Percentiles rank a stretch among this genome's conserved stretches.
Evolutionary conservation across 2,329 filamentous ascomycete species (phyloP).

Genomic region (Fusarium sp.): DNA sequence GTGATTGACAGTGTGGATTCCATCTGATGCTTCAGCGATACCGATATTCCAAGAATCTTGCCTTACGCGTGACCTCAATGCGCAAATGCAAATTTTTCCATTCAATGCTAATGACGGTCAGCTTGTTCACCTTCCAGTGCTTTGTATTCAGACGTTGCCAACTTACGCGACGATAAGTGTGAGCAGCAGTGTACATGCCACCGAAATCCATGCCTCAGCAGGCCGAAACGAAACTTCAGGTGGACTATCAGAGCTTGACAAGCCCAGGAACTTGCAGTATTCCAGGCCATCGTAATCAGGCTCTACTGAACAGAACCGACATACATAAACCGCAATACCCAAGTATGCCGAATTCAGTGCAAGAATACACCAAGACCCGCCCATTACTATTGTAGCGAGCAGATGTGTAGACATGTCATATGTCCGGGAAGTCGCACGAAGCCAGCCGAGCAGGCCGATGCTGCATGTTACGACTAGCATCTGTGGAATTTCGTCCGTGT

Average conservation of each 20-base stretch:
- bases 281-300: neutral
- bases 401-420: constrained; percentile 7
- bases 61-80: neutral
- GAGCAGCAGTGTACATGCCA: neutral
- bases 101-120: neutral
- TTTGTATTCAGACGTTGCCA: neutral
- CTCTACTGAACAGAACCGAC: neutral
- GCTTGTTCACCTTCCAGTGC: neutral
- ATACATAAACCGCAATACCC: neutral
- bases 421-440: neutral
- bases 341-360: constrained; percentile 2
- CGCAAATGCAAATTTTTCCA: neutral
- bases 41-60: neutral
- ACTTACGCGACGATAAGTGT: constrained; percentile 2
- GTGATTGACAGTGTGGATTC: neutral
- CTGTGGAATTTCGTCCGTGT: neutral
- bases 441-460: constrained; percentile 1
- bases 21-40: neutral
- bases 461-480: neutral
- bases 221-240: neutral
- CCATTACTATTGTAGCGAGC: constrained; percentile 1
- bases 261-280: neutral
- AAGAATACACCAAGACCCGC: constrained; percentile 1
- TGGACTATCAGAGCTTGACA: neutral
- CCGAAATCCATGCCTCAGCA: neutral